phyloP scores from a whole-genome alignment of 768 basidiomycete genomes.

The Podaxis pistillaris region DNA sequence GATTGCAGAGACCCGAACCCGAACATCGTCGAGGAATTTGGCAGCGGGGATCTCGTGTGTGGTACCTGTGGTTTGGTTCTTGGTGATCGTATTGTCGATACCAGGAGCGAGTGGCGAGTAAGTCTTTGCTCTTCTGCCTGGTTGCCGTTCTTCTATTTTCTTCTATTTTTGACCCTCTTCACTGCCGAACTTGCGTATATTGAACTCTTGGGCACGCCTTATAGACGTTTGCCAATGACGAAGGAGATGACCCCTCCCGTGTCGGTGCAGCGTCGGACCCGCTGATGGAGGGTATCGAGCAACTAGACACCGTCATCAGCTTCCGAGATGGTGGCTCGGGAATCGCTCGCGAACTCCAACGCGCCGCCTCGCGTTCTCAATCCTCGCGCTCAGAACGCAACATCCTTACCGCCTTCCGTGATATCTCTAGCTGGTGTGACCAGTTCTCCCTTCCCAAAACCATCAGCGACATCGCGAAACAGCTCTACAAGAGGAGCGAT shows the following conservation, averaged over 20 bases:
- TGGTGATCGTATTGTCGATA: constrained; percentile 96
- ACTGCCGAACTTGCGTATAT: background rate
- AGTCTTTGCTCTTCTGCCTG: constrained; percentile 33
- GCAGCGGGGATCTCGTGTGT: constrained; percentile 96
- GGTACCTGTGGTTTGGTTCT: constrained; percentile 91
- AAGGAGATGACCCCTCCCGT: constrained; percentile 99
- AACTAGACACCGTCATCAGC: constrained; percentile 92
- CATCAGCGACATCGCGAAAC: constrained; percentile 94
- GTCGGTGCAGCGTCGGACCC: constrained; percentile 96
- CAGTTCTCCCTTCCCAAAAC: constrained; percentile 92
- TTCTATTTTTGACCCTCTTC: constrained; percentile 15
- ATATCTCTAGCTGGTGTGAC: constrained; percentile 94
- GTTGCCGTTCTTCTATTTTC: constrained; percentile 20
- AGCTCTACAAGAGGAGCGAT: constrained; percentile 95
- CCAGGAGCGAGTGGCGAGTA: constrained; percentile 96
- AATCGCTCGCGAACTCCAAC: constrained; percentile 87
- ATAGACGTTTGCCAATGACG: constrained; percentile 98
- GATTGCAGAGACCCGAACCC: constrained; percentile 94
- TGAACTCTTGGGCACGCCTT: constrained; percentile 9
- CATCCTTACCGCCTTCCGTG: constrained; percentile 84
- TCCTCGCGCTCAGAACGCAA: constrained; percentile 81
- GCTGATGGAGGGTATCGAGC: constrained; percentile 90
- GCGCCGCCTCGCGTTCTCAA: constrained; percentile 82
- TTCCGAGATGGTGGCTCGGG: constrained; percentile 96
- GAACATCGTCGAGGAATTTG: constrained; percentile 96